A percentile compares a stretch with the other conserved stretches of the same genome.
phyloP scores from a whole-genome alignment of 2,329 filamentous ascomycete genomes.

The Exophiala alcalophila region DNA sequence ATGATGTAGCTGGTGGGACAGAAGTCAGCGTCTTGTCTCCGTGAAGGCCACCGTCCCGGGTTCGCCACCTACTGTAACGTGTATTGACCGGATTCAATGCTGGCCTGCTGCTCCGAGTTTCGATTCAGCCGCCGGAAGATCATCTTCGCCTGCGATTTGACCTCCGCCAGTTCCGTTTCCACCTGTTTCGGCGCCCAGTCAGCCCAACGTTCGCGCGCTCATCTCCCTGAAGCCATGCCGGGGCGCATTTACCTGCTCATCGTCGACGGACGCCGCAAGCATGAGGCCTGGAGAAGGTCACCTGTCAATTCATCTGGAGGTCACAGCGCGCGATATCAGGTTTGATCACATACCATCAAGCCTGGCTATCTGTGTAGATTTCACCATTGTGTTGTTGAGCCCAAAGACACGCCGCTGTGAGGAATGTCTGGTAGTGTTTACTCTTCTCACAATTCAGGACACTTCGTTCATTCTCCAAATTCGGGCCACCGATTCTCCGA shows the following conservation, averaged over 20 bases:
- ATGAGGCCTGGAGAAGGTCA: constrained; percentile 67
- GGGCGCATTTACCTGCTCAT: constrained; percentile 62
- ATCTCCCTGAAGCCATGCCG: background rate
- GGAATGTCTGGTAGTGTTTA: too few relatives aligned
- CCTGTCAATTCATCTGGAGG: constrained; percentile 12
- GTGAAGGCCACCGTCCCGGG: background rate
- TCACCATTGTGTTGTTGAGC: too few relatives aligned
- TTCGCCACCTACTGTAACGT: constrained; percentile 71
- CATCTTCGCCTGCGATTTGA: constrained; percentile 87
- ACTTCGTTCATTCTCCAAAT: too few relatives aligned
- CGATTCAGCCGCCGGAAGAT: constrained; percentile 83
- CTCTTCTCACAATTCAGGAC: too few relatives aligned
- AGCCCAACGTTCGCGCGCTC: constrained; percentile 4
- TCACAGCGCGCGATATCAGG: too few relatives aligned
- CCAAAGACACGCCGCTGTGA: too few relatives aligned
- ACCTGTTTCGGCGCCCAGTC: constrained; percentile 44
- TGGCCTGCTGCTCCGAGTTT: constrained; percentile 85
- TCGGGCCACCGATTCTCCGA: too few relatives aligned
- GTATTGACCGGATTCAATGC: constrained; percentile 80
- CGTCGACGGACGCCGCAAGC: constrained; percentile 91
- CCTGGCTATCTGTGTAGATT: constrained; percentile 5
- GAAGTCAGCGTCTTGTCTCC: constrained; percentile 1
- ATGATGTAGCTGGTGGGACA: constrained; percentile 69
- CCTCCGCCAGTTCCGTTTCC: constrained; percentile 74
- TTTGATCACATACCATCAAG: constrained; percentile 3